Evolutionary conservation across 1,284 basidiomycete genomes (phyloP), one percentile per base, ranked within the genome.

Genomic region (Leccinum angustisporum): DNA sequence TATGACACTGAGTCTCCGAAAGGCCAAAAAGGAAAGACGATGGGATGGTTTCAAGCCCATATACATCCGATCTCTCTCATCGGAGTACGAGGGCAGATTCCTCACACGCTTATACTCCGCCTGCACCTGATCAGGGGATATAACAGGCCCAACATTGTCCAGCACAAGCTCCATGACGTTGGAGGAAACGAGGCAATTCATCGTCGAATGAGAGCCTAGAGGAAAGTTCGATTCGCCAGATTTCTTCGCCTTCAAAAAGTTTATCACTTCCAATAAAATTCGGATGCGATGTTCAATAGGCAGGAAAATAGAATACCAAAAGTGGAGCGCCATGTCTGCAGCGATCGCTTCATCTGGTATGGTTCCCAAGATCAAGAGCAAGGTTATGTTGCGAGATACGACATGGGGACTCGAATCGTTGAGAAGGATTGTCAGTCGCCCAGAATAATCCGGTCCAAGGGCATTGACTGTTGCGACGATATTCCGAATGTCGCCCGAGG

Each of bases 291-390:
- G 76, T 58, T 73, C 71, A 30, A 56, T 57, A 2, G 79, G 79
- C 34, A 81, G 58, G 61, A 76, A 78, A 1, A 70, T 70, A 4
- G 80, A 81, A 54, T 79, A 80, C 78, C 79, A 81, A 50, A 77
- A 74, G 61, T 81, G 80, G 27, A 81, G 71, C 6, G 79, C 79
- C 2, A 76, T 66, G 54, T 82, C 80, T 4, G 75, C 77, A 1
- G 77, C 78, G 5, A 67, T 25, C 16, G n/a, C 57, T 36, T 65
- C 66, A 34, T 76, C 72, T 11, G 66, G 60, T 38, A 73, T 64
- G 18, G 65, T 70, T 9, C 76, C 75, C 13, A 81, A 70, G 50
- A 81, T 72, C 27, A 75, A 61, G 11, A 81, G 74, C 7, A 81
- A 58, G 0, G 76, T 14, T 1, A 79, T 63, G 53, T 80, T 81